Evolutionary conservation across 208 protist genomes (phyloP).

Genomic region (Crithidia brevicula): DNA sequence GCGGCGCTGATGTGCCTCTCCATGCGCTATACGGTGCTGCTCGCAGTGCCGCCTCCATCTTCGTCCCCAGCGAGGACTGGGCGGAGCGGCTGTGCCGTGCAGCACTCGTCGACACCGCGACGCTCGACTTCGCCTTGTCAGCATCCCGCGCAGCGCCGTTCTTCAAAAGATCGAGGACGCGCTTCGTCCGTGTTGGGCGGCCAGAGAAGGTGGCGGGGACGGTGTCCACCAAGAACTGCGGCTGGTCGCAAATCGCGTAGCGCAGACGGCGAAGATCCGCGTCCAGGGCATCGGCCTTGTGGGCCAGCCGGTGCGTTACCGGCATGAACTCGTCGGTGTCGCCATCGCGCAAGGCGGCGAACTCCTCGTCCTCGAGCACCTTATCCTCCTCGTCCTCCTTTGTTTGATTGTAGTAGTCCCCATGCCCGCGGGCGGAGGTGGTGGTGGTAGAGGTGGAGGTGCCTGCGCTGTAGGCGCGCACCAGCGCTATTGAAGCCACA

Average conservation of each 20-base stretch:
- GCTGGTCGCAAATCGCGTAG: conserved; percentile 56
- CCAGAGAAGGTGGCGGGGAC: conserved; percentile 41
- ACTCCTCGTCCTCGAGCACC: conserved; percentile 81
- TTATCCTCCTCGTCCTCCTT: conserved; percentile 57
- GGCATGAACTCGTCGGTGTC: conserved; percentile 58
- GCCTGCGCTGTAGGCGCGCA: too few species aligned
- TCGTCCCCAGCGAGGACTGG: not conserved
- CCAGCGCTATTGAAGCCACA: too few species aligned
- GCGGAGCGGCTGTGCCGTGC: conserved; percentile 7
- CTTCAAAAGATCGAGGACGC: conserved; percentile 30
- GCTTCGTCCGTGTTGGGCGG: conserved; percentile 44
- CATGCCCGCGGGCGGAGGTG: conserved; percentile 3
- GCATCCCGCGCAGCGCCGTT: not conserved
- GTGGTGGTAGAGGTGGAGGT: not conserved
- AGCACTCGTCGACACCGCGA: not conserved
- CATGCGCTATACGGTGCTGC: conserved; percentile 24
- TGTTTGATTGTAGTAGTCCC: conserved; percentile 13
- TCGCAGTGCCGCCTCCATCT: conserved; percentile 15
- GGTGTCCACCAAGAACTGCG: conserved; percentile 66
- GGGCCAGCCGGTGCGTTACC: conserved; percentile 45
- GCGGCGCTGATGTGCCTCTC: conserved; percentile 10
- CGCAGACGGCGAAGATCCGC: conserved; percentile 63
- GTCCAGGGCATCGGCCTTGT: conserved; percentile 68
- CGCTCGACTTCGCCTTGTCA: not conserved
- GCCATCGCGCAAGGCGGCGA: conserved; percentile 41